Percentiles rank a stretch among this genome's conserved stretches.
These are phyloP conservation scores for Isabelozyma rhagii DNA, from an alignment of 805 yeast species.

Conservation along the genomic window DNA sequence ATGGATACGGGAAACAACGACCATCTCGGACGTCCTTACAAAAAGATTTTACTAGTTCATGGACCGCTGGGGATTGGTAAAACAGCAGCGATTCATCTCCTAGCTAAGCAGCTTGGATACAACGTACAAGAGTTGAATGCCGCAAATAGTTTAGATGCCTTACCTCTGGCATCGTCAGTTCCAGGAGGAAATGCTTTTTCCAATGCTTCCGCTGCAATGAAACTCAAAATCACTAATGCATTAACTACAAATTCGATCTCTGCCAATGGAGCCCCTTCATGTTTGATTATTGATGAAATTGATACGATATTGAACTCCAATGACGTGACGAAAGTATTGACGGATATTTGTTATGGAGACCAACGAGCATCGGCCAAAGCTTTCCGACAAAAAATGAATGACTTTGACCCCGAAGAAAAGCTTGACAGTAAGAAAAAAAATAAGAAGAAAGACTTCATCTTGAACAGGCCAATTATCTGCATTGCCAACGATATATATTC, in stretches of 20 bases:
- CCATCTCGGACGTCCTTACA: slow-evolving; percentile 35
- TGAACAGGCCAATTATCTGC: slow-evolving; percentile 84
- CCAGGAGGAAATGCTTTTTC: slow-evolving; percentile 22
- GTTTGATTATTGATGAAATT: slow-evolving; percentile 84
- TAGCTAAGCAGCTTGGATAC: slow-evolving; percentile 80
- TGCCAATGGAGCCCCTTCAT: slow-evolving; percentile 70
- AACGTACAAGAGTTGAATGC: slow-evolving; percentile 84
- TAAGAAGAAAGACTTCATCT: slow-evolving; percentile 33
- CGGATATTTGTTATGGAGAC: slow-evolving; percentile 61
- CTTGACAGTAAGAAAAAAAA: slow-evolving; percentile 18
- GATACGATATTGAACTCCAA: slow-evolving; percentile 47
- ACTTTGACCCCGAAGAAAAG: slow-evolving; percentile 16
- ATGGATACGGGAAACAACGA: slow-evolving; percentile 15
- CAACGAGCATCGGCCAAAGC: slow-evolving; percentile 38
- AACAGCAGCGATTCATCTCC: slow-evolving; percentile 81
- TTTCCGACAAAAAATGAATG: slow-evolving; percentile 1
- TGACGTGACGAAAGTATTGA: slow-evolving; percentile 46
- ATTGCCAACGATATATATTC: slow-evolving; percentile 87
- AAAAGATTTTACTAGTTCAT: slow-evolving; percentile 67
- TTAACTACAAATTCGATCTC: slow-evolving; percentile 56
- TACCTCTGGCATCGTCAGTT: slow-evolving; percentile 46
- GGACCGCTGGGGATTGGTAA: slow-evolving; percentile 97
- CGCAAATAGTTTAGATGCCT: slow-evolving; percentile 38
- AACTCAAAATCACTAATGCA: slow-evolving; percentile 47
- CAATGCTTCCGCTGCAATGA: slow-evolving; percentile 28